Percentiles rank a stretch among this genome's conserved stretches.
phyloP scores from a whole-genome alignment of 495 filamentous ascomycete species.

The Tetracladium setigerum region DNA sequence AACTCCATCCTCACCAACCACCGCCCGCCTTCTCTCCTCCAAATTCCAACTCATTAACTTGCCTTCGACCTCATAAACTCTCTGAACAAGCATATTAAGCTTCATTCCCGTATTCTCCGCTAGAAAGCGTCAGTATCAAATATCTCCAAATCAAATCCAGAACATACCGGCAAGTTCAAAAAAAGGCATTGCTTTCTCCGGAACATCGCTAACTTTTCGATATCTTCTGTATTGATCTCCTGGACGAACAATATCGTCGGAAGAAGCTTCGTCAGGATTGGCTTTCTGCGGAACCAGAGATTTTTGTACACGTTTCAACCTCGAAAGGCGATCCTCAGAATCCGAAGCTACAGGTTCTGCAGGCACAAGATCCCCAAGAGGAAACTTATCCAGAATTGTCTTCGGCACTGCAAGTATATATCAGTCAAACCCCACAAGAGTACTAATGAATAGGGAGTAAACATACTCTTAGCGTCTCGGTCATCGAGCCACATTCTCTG shows the following conservation, averaged over 20 bases:
- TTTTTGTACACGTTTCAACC: conserved; percentile 17
- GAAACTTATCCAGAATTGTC: conserved; percentile 40
- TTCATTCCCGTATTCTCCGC: conserved; percentile 14
- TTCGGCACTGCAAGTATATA: conserved; percentile 16
- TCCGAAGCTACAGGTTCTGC: not conserved
- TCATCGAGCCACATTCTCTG: conserved; percentile 63
- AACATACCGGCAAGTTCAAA: conserved; percentile 45
- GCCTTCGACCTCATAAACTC: conserved; percentile 42
- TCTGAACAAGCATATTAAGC: conserved; percentile 24
- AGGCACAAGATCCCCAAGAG: conserved; percentile 21
- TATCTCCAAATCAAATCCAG: not conserved
- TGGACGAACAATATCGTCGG: conserved; percentile 30
- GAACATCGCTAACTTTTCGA: conserved; percentile 47
- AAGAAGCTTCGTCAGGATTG: conserved; percentile 18
- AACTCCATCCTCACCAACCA: conserved; percentile 13
- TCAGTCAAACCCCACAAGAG: not conserved
- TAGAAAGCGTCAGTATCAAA: conserved; percentile 2
- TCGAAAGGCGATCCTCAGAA: conserved; percentile 5
- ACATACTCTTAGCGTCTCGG: conserved; percentile 33
- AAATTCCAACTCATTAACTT: conserved; percentile 44
- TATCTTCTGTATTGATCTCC: conserved; percentile 52
- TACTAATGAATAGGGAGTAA: not conserved
- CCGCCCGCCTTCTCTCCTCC: conserved; percentile 27
- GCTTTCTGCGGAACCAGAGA: conserved; percentile 14
- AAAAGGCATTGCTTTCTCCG: conserved; percentile 43